These are phyloP conservation scores for Eucalyptus lansdowneana DNA, from an alignment of 345 rosid species.

Conservation along the genomic window DNA sequence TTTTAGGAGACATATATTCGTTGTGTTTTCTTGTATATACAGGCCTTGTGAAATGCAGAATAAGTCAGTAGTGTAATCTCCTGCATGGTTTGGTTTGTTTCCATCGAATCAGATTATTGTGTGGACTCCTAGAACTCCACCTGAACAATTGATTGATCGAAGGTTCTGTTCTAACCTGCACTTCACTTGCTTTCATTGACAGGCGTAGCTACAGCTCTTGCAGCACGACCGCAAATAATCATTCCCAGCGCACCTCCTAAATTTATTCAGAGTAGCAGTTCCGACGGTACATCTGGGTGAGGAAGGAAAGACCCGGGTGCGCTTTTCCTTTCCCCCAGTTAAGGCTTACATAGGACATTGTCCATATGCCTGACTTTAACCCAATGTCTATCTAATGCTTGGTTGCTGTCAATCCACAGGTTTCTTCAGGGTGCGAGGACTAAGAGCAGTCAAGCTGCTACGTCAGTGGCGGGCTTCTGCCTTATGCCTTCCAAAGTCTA, in stretches of 20 bases:
- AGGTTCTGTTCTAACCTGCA: not conserved
- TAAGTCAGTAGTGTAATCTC: not conserved
- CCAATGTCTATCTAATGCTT: not conserved
- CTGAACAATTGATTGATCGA: not conserved
- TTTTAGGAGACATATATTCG: not conserved
- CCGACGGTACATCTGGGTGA: slow-evolving; percentile 83
- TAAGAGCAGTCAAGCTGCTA: slow-evolving; percentile 73
- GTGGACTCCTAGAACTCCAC: not conserved
- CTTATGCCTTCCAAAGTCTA: slow-evolving; percentile 69
- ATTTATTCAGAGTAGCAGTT: slow-evolving; percentile 66
- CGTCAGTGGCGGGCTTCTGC: slow-evolving; percentile 71
- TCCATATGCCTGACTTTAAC: not conserved
- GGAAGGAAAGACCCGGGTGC: slow-evolving; percentile 37
- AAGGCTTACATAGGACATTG: not conserved
- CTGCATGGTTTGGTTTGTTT: not conserved
- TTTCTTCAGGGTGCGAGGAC: slow-evolving; percentile 54
- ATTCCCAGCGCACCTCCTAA: slow-evolving; percentile 64
- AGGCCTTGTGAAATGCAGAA: not conserved
- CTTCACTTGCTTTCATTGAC: not conserved
- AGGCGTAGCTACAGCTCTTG: slow-evolving; percentile 41
- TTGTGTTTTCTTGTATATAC: not conserved
- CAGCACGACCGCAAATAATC: slow-evolving; percentile 53
- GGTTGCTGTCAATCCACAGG: not conserved
- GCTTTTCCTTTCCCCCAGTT: not conserved
- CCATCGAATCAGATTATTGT: not conserved